Base-by-base conservation (phyloP, 306 rosid genomes). In the Cucurbita maxima region DNA sequence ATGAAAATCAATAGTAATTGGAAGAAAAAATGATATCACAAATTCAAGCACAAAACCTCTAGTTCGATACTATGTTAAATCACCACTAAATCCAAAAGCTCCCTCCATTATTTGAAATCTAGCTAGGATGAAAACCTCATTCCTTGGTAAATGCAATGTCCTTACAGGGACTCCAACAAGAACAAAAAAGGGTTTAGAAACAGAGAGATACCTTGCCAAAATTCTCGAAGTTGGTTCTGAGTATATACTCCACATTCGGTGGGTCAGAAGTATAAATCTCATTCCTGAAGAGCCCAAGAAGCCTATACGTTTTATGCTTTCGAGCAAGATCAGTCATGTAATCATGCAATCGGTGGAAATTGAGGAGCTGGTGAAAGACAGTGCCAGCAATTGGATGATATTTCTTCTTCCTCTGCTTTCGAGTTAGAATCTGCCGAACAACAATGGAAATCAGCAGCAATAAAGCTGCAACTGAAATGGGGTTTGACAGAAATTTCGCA, bases 201-300 rank as follows among this genome's bases (percentile, higher is more conserved):
- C 18, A 0, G 1, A 3, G 0, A 6, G 34, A 41, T 77, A 92
- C 96, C 96, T 92, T 92, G 78, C 98, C 96, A 76, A 86, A 92
- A 16, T 92, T 92, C 1, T 81, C 81, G 64, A 90, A 92, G 53
- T 88, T 86, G 20, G 90, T 88, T 84, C 83, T 92, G 86, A 90
- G 96, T 0, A 92, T 87, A 52, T 92, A 88, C 81, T 88, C 98
- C 30, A 92, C 92, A 36, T 90, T 92, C 11, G 6, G 41, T 0
- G 98, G 96, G 38, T 92, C 89, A 0, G 91, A 41, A 3, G 98
- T 92, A 78, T 87, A 92, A 75, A 90, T 59, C 80, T 92, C 98
- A 71, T 59, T 79, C 50, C 96, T 77, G 61, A 80, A 82, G 63
- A 71, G 91, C 8, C 40, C 79, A 18, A 92, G 80, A 18, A 90